These are phyloP conservation scores for Elsinoe ampelina DNA, from an alignment of 2,329 filamentous ascomycete genomes.

Conservation along the genomic window DNA sequence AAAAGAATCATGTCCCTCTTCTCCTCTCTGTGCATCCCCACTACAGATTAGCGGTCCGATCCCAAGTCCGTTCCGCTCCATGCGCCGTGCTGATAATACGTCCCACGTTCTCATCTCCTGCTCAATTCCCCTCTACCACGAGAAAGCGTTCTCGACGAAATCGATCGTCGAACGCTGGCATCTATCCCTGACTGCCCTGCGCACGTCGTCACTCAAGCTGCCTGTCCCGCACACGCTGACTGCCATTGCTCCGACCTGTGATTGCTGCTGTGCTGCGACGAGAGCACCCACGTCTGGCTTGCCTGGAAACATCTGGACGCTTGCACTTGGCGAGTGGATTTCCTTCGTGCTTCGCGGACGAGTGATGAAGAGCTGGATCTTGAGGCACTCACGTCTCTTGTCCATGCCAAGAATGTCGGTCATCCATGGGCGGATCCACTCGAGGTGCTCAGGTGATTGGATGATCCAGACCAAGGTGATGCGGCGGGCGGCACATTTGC, in stretches of 20 bases:
- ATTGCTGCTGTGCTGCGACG: constrained; percentile 70
- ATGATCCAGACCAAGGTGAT: constrained; percentile 88
- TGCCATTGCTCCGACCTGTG: constrained; percentile 79
- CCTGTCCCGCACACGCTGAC: constrained; percentile 74
- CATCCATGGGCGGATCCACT: constrained; percentile 93
- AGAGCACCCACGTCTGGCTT: constrained; percentile 73
- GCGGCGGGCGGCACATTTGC: constrained; percentile 67
- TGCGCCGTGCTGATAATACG: neutral
- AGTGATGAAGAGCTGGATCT: constrained; percentile 84
- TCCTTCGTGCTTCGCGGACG: constrained; percentile 75
- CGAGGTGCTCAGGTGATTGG: constrained; percentile 76
- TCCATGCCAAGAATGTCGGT: constrained; percentile 74
- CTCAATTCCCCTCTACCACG: constrained; percentile 37
- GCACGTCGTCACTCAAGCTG: constrained; percentile 64
- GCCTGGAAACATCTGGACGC: constrained; percentile 86
- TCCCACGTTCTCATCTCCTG: neutral
- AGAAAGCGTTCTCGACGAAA: constrained; percentile 72
- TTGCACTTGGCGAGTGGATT: constrained; percentile 64
- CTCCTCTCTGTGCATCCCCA: neutral
- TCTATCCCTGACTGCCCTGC: constrained; percentile 54
- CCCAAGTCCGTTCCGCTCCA: neutral
- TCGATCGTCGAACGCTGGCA: constrained; percentile 60
- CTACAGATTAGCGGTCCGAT: constrained; percentile 4
- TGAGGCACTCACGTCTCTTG: constrained; percentile 69
- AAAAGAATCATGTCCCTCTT: neutral